Conservation (phyloP, 192 early-diverging fungal species). For the Coemansia brasiliensis region DNA sequence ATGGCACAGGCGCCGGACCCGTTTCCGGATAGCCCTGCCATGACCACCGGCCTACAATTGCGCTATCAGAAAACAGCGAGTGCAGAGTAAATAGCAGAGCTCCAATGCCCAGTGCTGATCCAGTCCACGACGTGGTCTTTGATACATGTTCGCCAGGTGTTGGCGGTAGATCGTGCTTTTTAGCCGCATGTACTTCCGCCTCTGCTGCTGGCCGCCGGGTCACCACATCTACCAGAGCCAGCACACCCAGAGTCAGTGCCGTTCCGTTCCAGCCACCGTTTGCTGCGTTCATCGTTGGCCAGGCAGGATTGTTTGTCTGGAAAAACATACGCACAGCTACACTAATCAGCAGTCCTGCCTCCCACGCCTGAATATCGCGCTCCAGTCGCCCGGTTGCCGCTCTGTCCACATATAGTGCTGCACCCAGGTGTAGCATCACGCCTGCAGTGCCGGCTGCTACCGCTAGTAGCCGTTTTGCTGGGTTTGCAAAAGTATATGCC, state of each 20-base stretch:
- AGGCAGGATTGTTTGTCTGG: constrained; percentile 78
- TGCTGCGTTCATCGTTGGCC: constrained; percentile 75
- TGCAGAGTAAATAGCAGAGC: constrained; percentile 69
- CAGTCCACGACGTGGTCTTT: constrained; percentile 29
- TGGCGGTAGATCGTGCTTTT: constrained; percentile 33
- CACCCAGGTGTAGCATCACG: constrained; percentile 59
- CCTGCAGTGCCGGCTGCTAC: constrained; percentile 62
- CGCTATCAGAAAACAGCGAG: constrained; percentile 74
- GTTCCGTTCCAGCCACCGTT: constrained; percentile 74
- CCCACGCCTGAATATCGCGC: constrained; percentile 63
- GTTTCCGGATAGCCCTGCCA: constrained; percentile 72
- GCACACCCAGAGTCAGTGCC: constrained; percentile 61
- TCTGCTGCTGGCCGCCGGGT: constrained; percentile 40
- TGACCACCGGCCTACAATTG: constrained; percentile 73
- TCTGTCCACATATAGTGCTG: constrained; percentile 59
- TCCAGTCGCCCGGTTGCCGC: constrained; percentile 60
- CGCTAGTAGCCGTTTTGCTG: constrained; percentile 59
- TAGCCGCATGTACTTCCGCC: constrained; percentile 28
- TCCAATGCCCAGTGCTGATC: constrained; percentile 63
- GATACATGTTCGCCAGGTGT: too few species aligned
- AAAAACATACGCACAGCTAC: constrained; percentile 72
- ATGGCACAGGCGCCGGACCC: constrained; percentile 72
- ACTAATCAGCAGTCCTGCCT: constrained; percentile 66
- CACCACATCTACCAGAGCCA: constrained; percentile 61
- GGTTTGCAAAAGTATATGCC: constrained; percentile 61